phyloP scores from a whole-genome alignment of 164 flowering plant genomes.

The Litsea cubeba region DNA sequence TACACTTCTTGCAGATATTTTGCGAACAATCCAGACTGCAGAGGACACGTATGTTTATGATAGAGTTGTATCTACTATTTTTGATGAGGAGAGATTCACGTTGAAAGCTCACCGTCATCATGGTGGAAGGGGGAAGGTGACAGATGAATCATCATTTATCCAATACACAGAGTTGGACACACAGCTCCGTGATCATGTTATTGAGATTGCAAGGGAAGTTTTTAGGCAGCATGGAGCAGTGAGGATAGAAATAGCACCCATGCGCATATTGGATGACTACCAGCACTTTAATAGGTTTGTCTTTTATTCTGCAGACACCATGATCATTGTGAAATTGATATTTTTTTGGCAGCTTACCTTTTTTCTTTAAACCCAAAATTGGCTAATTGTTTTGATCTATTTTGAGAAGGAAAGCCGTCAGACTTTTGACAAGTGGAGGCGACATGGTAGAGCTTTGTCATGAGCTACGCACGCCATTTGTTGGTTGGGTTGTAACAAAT shows the following conservation, averaged over 20 bases:
- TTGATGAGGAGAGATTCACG: slow-evolving; percentile 53
- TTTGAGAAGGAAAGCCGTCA: slow-evolving; percentile 62
- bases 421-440: slow-evolving; percentile 76
- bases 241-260: slow-evolving; percentile 60
- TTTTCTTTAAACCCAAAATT: neutral
- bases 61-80: slow-evolving; percentile 72
- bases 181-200: slow-evolving; percentile 56
- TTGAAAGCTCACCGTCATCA: slow-evolving; percentile 42
- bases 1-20: slow-evolving; percentile 44
- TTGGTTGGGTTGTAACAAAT: slow-evolving; percentile 53
- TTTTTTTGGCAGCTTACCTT: neutral
- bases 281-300: slow-evolving; percentile 50
- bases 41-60: slow-evolving; percentile 79
- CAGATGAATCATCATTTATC: slow-evolving; percentile 33
- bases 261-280: slow-evolving; percentile 57
- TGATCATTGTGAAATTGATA: neutral
- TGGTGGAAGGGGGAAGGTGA: slow-evolving; percentile 31
- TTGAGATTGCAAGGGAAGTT: slow-evolving; percentile 52
- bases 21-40: slow-evolving; percentile 66
- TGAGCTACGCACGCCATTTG: slow-evolving; percentile 83
- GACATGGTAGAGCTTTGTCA: slow-evolving; percentile 86
- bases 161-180: slow-evolving; percentile 53
- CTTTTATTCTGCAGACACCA: slow-evolving; percentile 6
- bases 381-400: slow-evolving; percentile 11
- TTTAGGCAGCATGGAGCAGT: slow-evolving; percentile 76